Evolutionary conservation across 306 rosid genomes (phyloP).

Genomic region (Castanea crenata): DNA sequence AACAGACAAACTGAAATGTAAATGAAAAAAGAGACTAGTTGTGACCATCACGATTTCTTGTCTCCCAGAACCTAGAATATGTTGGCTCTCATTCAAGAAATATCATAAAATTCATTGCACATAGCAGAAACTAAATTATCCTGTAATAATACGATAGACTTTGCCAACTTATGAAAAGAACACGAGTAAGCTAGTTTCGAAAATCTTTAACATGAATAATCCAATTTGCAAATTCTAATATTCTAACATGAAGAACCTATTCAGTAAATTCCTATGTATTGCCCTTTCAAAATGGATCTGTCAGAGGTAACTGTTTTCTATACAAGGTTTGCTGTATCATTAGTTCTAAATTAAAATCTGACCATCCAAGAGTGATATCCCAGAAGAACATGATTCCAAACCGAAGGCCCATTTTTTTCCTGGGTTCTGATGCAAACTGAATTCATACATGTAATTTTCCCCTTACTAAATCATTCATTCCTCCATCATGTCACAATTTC

Average conservation of each 20-base stretch:
- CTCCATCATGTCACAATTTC: no score
- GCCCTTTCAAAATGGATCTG: constrained; percentile 27
- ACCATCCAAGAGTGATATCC: constrained; percentile 2
- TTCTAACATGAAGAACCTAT: constrained; percentile 40
- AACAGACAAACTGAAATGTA: no score
- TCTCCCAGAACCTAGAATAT: no score
- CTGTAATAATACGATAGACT: neutral
- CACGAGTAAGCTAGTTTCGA: neutral
- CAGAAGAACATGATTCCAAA: neutral
- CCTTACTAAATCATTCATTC: constrained; percentile 22
- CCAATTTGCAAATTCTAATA: constrained; percentile 36
- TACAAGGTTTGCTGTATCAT: constrained; percentile 31
- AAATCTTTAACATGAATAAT: constrained; percentile 29
- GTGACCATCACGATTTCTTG: no score
- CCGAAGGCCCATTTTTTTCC: neutral
- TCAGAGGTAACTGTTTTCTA: constrained; percentile 32
- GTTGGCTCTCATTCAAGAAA: no score
- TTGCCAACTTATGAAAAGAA: constrained; percentile 18
- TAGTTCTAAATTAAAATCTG: constrained; percentile 1
- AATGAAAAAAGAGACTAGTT: no score
- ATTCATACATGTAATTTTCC: no score
- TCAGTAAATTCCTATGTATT: constrained; percentile 40
- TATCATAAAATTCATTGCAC: constrained; percentile 11
- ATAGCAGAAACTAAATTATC: constrained; percentile 10
- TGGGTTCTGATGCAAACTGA: neutral